These are phyloP conservation scores for Macrolepiota dolichaula DNA, from an alignment of 768 basidiomycete species.

Conservation along the genomic window DNA sequence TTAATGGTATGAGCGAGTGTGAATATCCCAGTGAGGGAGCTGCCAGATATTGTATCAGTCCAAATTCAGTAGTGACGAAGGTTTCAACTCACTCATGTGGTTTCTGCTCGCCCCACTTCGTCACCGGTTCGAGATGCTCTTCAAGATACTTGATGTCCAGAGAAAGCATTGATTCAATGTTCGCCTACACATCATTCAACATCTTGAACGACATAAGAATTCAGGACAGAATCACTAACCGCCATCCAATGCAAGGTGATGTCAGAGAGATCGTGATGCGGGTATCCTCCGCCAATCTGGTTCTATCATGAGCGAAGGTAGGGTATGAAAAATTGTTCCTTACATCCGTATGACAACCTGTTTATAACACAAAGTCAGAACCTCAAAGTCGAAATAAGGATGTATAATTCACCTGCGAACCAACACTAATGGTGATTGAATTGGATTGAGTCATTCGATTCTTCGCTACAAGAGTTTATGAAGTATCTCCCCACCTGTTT, in stretches of 20 bases:
- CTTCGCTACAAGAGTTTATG: neutral
- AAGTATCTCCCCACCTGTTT: conserved; percentile 48
- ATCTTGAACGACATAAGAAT: neutral
- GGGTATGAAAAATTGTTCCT: conserved; percentile 13
- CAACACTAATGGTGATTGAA: conserved; percentile 48
- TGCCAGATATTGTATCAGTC: conserved; percentile 18
- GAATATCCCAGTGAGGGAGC: conserved; percentile 56
- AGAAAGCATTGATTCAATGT: conserved; percentile 52
- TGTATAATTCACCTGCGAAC: conserved; percentile 53
- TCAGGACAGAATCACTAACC: conserved; percentile 30
- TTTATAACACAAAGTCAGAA: conserved; percentile 1
- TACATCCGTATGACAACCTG: conserved; percentile 42
- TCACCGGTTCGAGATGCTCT: conserved; percentile 46
- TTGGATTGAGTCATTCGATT: neutral
- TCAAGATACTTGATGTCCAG: conserved; percentile 53
- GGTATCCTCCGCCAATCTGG: conserved; percentile 70
- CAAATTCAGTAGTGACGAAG: neutral
- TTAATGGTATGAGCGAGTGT: conserved; percentile 37
- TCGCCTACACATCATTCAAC: conserved; percentile 36
- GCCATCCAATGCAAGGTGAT: conserved; percentile 64
- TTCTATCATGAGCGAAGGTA: neutral
- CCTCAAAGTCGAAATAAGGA: neutral
- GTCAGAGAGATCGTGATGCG: conserved; percentile 65
- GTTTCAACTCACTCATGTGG: conserved; percentile 57
- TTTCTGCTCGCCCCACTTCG: conserved; percentile 56